Percentiles rank a stretch among this genome's conserved stretches.
Conservation (phyloP, 2,329 filamentous ascomycete species). For the Lachnum nothofagi region DNA sequence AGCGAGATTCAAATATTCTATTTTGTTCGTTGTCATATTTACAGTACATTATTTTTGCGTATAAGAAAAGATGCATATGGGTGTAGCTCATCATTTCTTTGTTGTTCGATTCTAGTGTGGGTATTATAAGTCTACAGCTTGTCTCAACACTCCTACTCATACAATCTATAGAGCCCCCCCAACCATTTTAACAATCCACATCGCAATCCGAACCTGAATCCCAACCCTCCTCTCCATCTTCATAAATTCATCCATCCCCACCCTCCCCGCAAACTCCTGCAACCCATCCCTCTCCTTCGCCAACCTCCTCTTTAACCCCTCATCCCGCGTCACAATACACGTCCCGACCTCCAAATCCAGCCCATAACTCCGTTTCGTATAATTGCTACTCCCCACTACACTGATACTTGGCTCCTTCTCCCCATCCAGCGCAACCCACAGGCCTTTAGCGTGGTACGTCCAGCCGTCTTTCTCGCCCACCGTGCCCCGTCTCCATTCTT, state of each 20-base stretch:
- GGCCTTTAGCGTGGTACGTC: conserved; percentile 96
- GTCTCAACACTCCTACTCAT: background rate
- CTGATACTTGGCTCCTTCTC: conserved; percentile 68
- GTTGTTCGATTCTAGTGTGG: too few relatives aligned
- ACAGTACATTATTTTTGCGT: background rate
- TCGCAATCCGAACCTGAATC: conserved; percentile 76
- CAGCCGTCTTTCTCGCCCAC: conserved; percentile 79
- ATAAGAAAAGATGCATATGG: background rate
- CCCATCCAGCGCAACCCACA: conserved; percentile 76
- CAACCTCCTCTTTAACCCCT: conserved; percentile 65
- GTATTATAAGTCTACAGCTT: background rate
- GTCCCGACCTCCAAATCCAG: conserved; percentile 88
- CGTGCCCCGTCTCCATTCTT: conserved; percentile 82
- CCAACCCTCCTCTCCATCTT: conserved; percentile 78
- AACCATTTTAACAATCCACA: conserved; percentile 86
- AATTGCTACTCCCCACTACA: conserved; percentile 88
- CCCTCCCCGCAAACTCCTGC: conserved; percentile 63
- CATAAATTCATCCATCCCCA: conserved; percentile 74
- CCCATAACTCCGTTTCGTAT: conserved; percentile 88
- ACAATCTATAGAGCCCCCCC: conserved; percentile 71
- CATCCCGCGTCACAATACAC: conserved; percentile 74
- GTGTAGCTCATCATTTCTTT: background rate
- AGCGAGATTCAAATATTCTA: background rate
- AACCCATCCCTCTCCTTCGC: conserved; percentile 76
- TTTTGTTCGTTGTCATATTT: background rate